These are phyloP conservation scores for Rehmannia glutinosa DNA, from an alignment of 257 asterid species.

Conservation along the genomic window DNA sequence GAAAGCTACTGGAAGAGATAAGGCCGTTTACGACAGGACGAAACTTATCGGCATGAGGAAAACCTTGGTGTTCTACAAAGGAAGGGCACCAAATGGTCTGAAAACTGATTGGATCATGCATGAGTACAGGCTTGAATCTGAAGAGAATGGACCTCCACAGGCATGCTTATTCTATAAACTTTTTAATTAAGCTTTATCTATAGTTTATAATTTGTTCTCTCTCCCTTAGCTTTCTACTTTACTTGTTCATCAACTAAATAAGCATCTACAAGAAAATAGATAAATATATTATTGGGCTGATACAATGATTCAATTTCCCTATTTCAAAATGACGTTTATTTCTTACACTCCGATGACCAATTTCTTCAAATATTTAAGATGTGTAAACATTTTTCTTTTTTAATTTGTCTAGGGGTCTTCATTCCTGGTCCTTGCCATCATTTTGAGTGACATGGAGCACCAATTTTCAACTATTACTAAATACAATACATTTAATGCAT, in stretches of 20 bases:
- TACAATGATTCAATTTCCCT: no score
- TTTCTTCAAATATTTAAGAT: not conserved
- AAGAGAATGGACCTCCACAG: conserved; percentile 64
- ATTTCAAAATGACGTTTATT: no score
- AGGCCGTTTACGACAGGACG: conserved; percentile 45
- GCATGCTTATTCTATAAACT: conserved; percentile 25
- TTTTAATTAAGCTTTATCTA: no score
- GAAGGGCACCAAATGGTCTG: conserved; percentile 71
- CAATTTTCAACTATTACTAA: not conserved
- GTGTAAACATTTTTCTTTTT: not conserved
- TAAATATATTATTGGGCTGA: no score
- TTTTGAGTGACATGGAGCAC: not conserved
- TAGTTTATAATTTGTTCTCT: no score
- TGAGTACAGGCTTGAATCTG: conserved; percentile 60
- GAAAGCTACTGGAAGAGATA: conserved; percentile 77
- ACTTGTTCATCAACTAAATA: no score
- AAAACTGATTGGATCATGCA: conserved; percentile 78
- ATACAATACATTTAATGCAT: no score
- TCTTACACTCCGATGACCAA: no score
- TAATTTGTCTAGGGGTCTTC: no score
- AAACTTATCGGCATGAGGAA: conserved; percentile 71
- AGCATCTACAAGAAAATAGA: no score
- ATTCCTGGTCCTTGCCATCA: not conserved
- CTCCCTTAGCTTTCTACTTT: no score
- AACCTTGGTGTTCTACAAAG: conserved; percentile 73